Evolutionary conservation across 73 alveolate genomes (phyloP).

Genomic region (Paramecium biaurelia): DNA sequence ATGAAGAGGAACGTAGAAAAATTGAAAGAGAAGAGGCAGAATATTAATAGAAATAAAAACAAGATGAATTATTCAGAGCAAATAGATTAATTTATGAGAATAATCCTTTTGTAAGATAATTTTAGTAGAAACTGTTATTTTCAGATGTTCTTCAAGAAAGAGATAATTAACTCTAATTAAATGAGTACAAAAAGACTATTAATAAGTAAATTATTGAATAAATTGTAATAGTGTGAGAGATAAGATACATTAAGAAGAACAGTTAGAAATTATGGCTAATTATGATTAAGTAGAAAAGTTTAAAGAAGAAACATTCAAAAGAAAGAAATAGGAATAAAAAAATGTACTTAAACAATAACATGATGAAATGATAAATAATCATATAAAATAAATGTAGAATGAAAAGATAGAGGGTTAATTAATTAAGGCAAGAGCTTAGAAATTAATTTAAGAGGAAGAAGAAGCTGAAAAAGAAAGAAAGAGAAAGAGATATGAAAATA

Average conservation of each 20-base stretch:
- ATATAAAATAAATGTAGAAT: conserved; percentile 79
- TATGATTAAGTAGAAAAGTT: conserved; percentile 73
- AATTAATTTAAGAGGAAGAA: conserved; percentile 62
- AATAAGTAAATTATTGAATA: conserved; percentile 69
- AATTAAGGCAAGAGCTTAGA: conserved; percentile 69
- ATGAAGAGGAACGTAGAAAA: conserved; percentile 81
- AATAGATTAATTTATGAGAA: conserved; percentile 80
- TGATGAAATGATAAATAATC: conserved; percentile 75
- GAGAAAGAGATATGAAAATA: conserved; percentile 70
- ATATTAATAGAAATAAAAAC: conserved; percentile 73
- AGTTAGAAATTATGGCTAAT: conserved; percentile 15
- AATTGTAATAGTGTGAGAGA: conserved; percentile 19
- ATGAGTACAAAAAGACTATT: conserved; percentile 75
- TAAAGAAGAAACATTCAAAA: conserved; percentile 74
- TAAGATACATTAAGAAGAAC: conserved; percentile 5
- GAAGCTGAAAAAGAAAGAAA: conserved; percentile 76
- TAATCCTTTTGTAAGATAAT: conserved; percentile 88
- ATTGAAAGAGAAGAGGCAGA: conserved; percentile 87
- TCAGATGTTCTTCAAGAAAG: conserved; percentile 88
- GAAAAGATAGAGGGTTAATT: conserved; percentile 89
- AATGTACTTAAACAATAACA: conserved; percentile 71
- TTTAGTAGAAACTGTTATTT: conserved; percentile 81
- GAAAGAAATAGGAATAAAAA: conserved; percentile 74
- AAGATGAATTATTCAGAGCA: conserved; percentile 80
- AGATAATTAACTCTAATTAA: conserved; percentile 76